Evolutionary conservation across 1,139 yeast species (phyloP), one percentile per base, ranked within the genome.

Genomic region (Diutina mesorugosa): DNA sequence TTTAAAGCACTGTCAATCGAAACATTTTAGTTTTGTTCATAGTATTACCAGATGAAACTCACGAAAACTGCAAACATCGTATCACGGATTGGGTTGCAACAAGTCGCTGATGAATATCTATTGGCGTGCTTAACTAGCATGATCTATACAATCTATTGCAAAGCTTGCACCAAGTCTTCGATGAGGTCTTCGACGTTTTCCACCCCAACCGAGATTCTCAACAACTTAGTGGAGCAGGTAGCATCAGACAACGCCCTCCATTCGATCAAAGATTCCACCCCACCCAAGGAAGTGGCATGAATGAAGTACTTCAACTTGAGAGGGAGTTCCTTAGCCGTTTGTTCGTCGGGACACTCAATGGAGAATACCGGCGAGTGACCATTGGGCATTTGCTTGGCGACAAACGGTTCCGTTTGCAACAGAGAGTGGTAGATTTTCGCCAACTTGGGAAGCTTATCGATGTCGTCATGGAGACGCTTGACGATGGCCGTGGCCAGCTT

Each of bases 241-340:
- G 77, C 67, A 65, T 90, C 97, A 55, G 88, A 78, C 71, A 90
- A 67, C 1, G 90, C 85, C 65, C 97, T 80, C 96, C 97, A 90
- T 69, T 91, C 97, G 59, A 90, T 82, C 63, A 90, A 74, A 57
- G 95, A 87, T 68, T 91, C 97, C 6, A 87, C 89, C n/a, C 97
- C 96, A 48, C 97, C 97, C 38, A 91, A 74, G 6, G 96, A 88
- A 0, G 97, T 90, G 1, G 97, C 96, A 69, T 91, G 97, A 60
- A 84, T 84, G 72, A 90, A 90, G 60, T 80, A 79, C 62, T 83
- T 79, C 59, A 90, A 73, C 60, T 77, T 80, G 1, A 85, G 74
- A 3, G 97, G 96, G 14, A 91, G 73, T 2, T 62, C 58, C 61
- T 77, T 80, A 0, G 97, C 97, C 30, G 74, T 69, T 9, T 80